Conservation (phyloP, 1,139 yeast species). For the Pneumocystis jirovecii region DNA sequence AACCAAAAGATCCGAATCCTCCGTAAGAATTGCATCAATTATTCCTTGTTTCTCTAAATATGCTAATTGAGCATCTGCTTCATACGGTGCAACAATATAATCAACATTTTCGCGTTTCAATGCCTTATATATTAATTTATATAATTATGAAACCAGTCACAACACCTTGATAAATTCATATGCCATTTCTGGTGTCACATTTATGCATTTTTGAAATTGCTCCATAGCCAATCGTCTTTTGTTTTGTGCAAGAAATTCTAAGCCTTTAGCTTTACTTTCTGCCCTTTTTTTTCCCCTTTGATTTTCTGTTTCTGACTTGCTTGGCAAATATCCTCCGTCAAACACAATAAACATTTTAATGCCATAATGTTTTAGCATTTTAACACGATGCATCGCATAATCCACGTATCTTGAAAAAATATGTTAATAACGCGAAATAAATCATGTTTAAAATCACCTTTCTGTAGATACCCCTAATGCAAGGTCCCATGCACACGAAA, state of each 20-base stretch:
- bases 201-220: conserved; percentile 63
- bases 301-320: conserved; percentile 59
- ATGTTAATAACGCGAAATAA: conserved; percentile 18
- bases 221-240: conserved; percentile 48
- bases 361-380: conserved; percentile 49
- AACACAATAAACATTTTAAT: conserved; percentile 80
- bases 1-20: conserved; percentile 81
- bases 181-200: conserved; percentile 85
- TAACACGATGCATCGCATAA: conserved; percentile 42
- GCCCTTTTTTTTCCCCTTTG: conserved; percentile 44
- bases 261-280: conserved; percentile 44
- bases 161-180: conserved; percentile 54
- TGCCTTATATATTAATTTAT: conserved; percentile 16
- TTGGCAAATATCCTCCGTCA: conserved; percentile 79
- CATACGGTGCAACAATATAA: conserved; percentile 92
- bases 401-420: conserved; percentile 33
- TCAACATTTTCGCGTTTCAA: conserved; percentile 44
- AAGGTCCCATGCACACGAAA: conserved; percentile 72
- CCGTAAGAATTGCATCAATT: conserved; percentile 79
- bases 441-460: conserved; percentile 27
- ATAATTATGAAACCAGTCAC: background rate
- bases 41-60: conserved; percentile 60
- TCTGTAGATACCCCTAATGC: conserved; percentile 55
- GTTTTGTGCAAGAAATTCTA: conserved; percentile 36
- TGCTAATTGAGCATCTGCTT: conserved; percentile 96